Percentiles rank a stretch among this genome's conserved stretches.
Conservation (phyloP, 164 flowering plant species). For the Umbellularia californica region DNA sequence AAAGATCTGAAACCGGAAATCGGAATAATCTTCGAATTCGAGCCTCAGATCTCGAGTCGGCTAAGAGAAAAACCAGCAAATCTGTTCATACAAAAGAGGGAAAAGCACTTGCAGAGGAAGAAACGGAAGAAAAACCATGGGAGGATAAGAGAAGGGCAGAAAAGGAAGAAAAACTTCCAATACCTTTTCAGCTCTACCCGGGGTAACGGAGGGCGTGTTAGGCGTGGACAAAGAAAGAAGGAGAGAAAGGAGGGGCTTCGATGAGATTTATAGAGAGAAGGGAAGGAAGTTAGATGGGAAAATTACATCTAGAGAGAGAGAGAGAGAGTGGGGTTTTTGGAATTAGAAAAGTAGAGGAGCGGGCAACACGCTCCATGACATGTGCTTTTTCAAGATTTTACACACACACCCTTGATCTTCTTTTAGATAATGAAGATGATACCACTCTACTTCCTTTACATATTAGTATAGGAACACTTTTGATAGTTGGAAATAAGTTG, state of each 20-base stretch:
- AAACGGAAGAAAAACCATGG: not conserved
- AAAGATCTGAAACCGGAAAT: not conserved
- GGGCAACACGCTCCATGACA: not conserved
- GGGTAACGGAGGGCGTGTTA: not conserved
- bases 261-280: conserved; percentile 5
- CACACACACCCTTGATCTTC: too few species aligned
- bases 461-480: too few species aligned
- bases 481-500: too few species aligned
- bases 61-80: not conserved
- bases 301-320: not conserved
- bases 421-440: too few species aligned
- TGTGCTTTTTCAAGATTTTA: too few species aligned
- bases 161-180: not conserved
- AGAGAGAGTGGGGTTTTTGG: not conserved
- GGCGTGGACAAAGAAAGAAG: conserved; percentile 1
- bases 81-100: not conserved
- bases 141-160: not conserved
- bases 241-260: not conserved
- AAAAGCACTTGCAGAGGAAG: not conserved
- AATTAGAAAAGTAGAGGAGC: not conserved
- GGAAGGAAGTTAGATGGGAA: not conserved
- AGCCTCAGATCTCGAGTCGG: not conserved
- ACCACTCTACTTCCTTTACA: too few species aligned
- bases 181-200: not conserved
- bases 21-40: not conserved